phyloP scores from a whole-genome alignment of 768 basidiomycete genomes.

The Tricholoma sp. region DNA sequence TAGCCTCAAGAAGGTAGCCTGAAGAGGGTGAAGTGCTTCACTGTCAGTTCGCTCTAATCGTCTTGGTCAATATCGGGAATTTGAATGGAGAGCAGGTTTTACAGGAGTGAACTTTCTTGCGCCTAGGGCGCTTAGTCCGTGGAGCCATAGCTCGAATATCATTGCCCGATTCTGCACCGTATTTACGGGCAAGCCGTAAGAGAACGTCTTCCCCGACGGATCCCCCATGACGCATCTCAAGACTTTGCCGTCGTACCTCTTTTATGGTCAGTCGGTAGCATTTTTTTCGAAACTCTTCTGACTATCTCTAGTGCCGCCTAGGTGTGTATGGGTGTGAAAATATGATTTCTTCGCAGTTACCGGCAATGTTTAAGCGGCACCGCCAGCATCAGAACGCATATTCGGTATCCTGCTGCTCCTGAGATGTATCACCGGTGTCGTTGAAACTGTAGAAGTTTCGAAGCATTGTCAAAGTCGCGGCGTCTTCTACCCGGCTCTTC shows the following conservation, averaged over 20 bases:
- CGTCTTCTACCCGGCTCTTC: conserved; percentile 6
- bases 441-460: background rate
- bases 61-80: conserved; percentile 14
- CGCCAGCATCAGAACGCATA: background rate
- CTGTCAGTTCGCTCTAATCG: conserved; percentile 2
- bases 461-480: conserved; percentile 2
- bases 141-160: background rate
- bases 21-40: conserved; percentile 16
- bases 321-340: background rate
- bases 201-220: conserved; percentile 34
- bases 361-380: conserved; percentile 12
- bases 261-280: background rate
- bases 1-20: conserved; percentile 25
- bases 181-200: conserved; percentile 57
- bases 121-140: background rate
- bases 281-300: background rate
- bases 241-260: too few species aligned
- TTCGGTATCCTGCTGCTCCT: background rate
- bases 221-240: background rate
- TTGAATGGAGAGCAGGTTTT: conserved; percentile 10
- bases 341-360: background rate
- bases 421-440: background rate
- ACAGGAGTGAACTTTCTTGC: conserved; percentile 15
- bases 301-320: background rate
- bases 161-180: conserved; percentile 39